Conservation (phyloP, 2,329 filamentous ascomycete species). For the Beauveria sp. region DNA sequence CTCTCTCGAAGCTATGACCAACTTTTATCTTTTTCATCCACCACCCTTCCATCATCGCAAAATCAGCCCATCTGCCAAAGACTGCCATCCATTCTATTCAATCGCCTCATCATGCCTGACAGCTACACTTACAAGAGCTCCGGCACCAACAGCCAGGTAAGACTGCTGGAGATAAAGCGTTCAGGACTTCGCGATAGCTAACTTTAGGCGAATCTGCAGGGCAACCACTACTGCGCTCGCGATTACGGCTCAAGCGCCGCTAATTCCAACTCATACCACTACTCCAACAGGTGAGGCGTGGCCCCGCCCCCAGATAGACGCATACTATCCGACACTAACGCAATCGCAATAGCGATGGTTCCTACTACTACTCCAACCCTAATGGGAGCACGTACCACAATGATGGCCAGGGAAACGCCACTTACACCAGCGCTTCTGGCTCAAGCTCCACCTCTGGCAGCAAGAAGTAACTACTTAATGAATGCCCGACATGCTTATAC, state of each 20-base stretch:
- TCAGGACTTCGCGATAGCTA: neutral
- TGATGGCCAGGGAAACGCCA: constrained; percentile 47
- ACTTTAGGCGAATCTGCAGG: constrained; percentile 31
- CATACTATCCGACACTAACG: neutral
- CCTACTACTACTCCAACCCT: constrained; percentile 67
- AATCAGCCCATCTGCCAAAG: neutral
- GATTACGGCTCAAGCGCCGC: constrained; percentile 50
- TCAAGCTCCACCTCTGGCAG: constrained; percentile 23
- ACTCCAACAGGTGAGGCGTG: constrained; percentile 50
- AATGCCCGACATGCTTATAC: neutral
- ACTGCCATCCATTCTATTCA: neutral
- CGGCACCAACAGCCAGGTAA: constrained; percentile 57
- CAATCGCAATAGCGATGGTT: constrained; percentile 43
- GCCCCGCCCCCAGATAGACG: neutral
- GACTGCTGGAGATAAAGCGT: constrained; percentile 30
- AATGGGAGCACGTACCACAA: constrained; percentile 64
- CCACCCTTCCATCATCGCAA: neutral
- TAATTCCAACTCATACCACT: constrained; percentile 58
- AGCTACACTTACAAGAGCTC: constrained; percentile 38
- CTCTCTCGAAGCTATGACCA: no score
- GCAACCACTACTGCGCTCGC: constrained; percentile 60
- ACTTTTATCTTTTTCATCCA: no score
- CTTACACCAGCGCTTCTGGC: constrained; percentile 51
- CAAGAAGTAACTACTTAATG: neutral
- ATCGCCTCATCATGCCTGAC: constrained; percentile 6